These are phyloP conservation scores for Jacaranda mimosifolia DNA, from an alignment of 257 asterid species.

Conservation along the genomic window DNA sequence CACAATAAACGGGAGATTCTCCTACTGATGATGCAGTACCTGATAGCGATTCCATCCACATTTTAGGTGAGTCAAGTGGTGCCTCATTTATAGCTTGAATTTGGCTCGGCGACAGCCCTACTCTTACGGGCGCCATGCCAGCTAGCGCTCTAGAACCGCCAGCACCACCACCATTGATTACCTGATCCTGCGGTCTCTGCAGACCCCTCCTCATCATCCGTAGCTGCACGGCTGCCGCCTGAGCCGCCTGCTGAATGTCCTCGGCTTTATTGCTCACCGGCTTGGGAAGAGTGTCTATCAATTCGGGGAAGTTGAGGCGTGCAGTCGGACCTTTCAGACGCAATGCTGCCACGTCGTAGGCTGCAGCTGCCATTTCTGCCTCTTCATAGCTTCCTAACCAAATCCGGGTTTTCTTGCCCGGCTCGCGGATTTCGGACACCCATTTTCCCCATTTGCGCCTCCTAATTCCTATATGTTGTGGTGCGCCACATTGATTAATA, in stretches of 20 bases:
- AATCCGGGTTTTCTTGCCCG: conserved; percentile 48
- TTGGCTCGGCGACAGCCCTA: conserved; percentile 55
- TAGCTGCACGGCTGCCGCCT: conserved; percentile 48
- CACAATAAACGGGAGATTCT: conserved; percentile 1
- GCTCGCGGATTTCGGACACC: conserved; percentile 55
- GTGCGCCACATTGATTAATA: background rate
- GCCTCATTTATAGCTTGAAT: conserved; percentile 67
- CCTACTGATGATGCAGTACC: background rate
- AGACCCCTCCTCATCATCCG: background rate
- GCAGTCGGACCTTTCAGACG: conserved; percentile 52
- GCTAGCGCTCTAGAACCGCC: background rate
- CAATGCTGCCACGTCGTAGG: conserved; percentile 67
- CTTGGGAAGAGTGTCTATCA: conserved; percentile 40
- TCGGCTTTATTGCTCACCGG: conserved; percentile 41
- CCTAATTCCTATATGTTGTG: conserved; percentile 44
- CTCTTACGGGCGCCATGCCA: conserved; percentile 34
- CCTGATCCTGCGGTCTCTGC: background rate
- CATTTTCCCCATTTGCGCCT: conserved; percentile 54
- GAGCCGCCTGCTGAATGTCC: conserved; percentile 57
- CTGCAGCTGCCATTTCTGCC: conserved; percentile 67
- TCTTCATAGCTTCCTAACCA: conserved; percentile 49
- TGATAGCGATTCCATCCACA: conserved; percentile 48
- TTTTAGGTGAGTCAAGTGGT: conserved; percentile 61
- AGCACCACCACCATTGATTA: background rate
- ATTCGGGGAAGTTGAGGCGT: conserved; percentile 59